Conservation (phyloP, 257 asterid genomes). For the Fraxinus americana region DNA sequence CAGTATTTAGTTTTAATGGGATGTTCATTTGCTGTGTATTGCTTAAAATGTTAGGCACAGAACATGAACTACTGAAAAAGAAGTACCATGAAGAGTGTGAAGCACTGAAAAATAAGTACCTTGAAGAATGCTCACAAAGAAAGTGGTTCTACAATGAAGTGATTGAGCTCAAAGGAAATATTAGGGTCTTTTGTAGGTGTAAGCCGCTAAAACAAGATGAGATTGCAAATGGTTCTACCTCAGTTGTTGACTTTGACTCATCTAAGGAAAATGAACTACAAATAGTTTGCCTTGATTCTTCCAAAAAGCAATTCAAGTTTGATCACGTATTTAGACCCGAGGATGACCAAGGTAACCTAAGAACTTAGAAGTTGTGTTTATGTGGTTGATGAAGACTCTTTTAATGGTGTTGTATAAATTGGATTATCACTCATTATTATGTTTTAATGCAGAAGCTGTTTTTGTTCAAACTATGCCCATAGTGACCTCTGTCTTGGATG, state of each 20-base stretch:
- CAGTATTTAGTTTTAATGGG: constrained; percentile 20
- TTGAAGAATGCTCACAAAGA: constrained; percentile 69
- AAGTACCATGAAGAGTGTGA: constrained; percentile 59
- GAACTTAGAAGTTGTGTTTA: not conserved
- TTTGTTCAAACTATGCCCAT: constrained; percentile 77
- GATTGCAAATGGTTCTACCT: constrained; percentile 56
- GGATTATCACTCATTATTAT: constrained; percentile 10
- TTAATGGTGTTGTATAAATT: constrained; percentile 9
- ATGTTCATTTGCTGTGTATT: not conserved
- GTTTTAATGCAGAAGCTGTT: constrained; percentile 62
- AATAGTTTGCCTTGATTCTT: constrained; percentile 68
- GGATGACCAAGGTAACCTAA: constrained; percentile 69
- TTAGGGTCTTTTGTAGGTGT: constrained; percentile 94
- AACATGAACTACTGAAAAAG: constrained; percentile 60
- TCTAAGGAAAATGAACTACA: constrained; percentile 86
- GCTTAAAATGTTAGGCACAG: constrained; percentile 43
- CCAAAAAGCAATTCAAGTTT: constrained; percentile 75
- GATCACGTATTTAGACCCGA: constrained; percentile 81
- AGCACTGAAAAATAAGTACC: constrained; percentile 67
- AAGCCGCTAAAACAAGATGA: constrained; percentile 82
- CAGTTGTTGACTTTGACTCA: constrained; percentile 72
- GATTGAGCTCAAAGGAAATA: constrained; percentile 92
- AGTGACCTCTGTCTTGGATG: constrained; percentile 92
- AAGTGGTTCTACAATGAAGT: constrained; percentile 82
- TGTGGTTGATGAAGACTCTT: not conserved